These are phyloP conservation scores for Deinandra increscens DNA, from an alignment of 129 eudicot species.

Conservation along the genomic window DNA sequence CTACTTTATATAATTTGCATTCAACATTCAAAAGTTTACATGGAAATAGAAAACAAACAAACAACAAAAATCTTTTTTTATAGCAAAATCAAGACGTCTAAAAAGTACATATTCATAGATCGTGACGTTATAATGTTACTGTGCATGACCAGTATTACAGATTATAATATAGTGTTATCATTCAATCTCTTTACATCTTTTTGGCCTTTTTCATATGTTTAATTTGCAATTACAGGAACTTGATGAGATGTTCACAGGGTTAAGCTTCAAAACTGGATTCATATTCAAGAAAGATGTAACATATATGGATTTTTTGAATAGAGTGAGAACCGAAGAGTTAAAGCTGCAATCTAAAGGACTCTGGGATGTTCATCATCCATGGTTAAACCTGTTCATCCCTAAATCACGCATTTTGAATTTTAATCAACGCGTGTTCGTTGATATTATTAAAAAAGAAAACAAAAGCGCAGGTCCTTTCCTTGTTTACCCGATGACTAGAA, in stretches of 20 bases:
- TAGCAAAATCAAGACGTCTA: too few species aligned
- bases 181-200: neutral
- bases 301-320: slow-evolving; percentile 53
- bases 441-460: slow-evolving; percentile 45
- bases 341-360: slow-evolving; percentile 53
- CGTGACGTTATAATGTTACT: too few species aligned
- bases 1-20: too few species aligned
- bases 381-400: slow-evolving; percentile 84
- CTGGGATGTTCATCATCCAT: slow-evolving; percentile 87
- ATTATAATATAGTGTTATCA: too few species aligned
- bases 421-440: slow-evolving; percentile 50
- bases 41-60: too few species aligned
- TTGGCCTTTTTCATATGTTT: neutral
- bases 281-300: slow-evolving; percentile 58
- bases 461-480: slow-evolving; percentile 67
- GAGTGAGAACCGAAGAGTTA: slow-evolving; percentile 67
- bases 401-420: slow-evolving; percentile 59
- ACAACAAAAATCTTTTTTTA: too few species aligned
- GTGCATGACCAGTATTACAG: too few species aligned
- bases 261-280: slow-evolving; percentile 46
- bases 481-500: slow-evolving; percentile 66
- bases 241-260: slow-evolving; percentile 35
- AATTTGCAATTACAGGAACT: slow-evolving; percentile 44
- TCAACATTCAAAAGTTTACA: too few species aligned
- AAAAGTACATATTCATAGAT: too few species aligned